Percentiles rank a stretch among this genome's conserved stretches.
phyloP scores from a whole-genome alignment of 768 basidiomycete genomes.

The Gelatoporia subvermispora region DNA sequence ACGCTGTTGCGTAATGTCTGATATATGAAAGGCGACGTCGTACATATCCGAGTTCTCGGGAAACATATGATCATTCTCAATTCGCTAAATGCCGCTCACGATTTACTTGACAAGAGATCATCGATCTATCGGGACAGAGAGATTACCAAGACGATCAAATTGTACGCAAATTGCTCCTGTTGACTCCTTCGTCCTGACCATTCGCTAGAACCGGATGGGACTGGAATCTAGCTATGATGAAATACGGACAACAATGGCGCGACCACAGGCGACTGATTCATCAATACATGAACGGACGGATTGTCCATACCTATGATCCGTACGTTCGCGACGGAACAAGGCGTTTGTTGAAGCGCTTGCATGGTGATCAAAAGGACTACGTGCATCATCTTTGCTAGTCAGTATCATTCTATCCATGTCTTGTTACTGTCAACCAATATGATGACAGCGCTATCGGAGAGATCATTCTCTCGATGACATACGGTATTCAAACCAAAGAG shows the following conservation, averaged over 20 bases:
- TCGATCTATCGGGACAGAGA: constrained; percentile 5
- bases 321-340: too few species aligned
- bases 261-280: background rate
- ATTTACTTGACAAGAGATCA: constrained; percentile 11
- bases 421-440: too few species aligned
- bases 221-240: background rate
- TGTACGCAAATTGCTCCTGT: too few species aligned
- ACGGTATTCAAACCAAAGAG: background rate
- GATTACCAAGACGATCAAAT: too few species aligned
- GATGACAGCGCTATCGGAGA: background rate
- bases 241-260: background rate
- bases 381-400: background rate
- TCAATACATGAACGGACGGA: background rate
- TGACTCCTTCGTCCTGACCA: background rate
- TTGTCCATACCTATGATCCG: background rate
- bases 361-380: background rate
- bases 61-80: constrained; percentile 4
- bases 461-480: background rate
- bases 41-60: constrained; percentile 7
- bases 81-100: background rate
- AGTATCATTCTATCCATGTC: too few species aligned
- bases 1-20: background rate
- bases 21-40: constrained; percentile 6
- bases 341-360: background rate
- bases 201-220: background rate